Base-by-base conservation (phyloP, 345 rosid genomes). In the Physaria fendleri region DNA sequence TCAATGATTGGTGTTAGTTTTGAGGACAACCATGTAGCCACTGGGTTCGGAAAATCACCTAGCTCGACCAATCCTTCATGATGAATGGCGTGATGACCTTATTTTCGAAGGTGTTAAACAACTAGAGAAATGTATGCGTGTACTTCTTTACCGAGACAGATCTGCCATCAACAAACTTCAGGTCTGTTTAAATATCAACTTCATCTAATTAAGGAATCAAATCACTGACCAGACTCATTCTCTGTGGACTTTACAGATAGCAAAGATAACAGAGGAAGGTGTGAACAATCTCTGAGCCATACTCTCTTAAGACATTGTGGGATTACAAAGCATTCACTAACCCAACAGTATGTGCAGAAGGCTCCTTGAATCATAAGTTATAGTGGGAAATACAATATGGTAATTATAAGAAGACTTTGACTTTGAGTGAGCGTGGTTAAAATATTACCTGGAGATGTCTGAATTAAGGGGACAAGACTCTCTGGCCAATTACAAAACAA, bases 21-120 rank as follows among this genome's bases (percentile, higher is more conserved):
- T 33, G 96, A 84, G 77, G 98, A 92, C 63, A 51, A 82, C 58
- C 98, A 92, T 74, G 87, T 92, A 2, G 98, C 98, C 14, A 88
- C 96, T 56, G 96, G 98, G 18, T 92, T 92, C 47, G 98, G 98
- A 8, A 8, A 88, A 88, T 76, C 98, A 88, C 79, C 87, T 92
- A 57, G 95, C 98, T 11, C 74, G 95, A 47, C 98, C 96, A 17
- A 84, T 88, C 30, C 98, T 92, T 61, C 96, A 95, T 21, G 83
- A 83, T 1, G 93, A 85, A 69, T 92, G 98, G 98, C 83, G 66
- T 9, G 96, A 82, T 54, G 61, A 92, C 77, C 64, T 92, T 77
- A 84, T 79, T 58, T 88, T 79, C 49, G 95, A 92, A 42, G 96
- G 95, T 38, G 88, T 92, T 18, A 81, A 74, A 68, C 57, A 85